phyloP scores from a whole-genome alignment of 1,139 yeast species.

The Kodamaea arcana region DNA sequence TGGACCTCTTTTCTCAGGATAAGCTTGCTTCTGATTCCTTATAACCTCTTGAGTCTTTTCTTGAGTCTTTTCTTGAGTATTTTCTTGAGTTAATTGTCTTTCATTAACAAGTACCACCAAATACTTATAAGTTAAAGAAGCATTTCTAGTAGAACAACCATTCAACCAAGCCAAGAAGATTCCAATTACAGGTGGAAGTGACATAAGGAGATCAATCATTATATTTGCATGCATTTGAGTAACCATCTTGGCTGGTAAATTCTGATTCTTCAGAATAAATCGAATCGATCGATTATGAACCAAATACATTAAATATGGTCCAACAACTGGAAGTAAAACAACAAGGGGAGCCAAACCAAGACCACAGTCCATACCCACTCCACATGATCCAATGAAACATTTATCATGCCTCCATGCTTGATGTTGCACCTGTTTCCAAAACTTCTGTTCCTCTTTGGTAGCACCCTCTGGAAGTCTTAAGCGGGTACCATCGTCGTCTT shows the following conservation, averaged over 20 bases:
- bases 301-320: slow-evolving; percentile 76
- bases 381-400: slow-evolving; percentile 73
- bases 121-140: slow-evolving; percentile 62
- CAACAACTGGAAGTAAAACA: slow-evolving; percentile 70
- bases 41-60: slow-evolving; percentile 1
- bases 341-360: slow-evolving; percentile 71
- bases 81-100: slow-evolving; percentile 15
- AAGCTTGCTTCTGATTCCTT: neutral
- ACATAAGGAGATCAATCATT: slow-evolving; percentile 62
- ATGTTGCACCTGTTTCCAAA: slow-evolving; percentile 69
- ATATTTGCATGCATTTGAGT: slow-evolving; percentile 76
- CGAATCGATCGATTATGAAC: slow-evolving; percentile 65
- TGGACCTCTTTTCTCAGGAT: slow-evolving; percentile 3
- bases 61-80: too few relatives aligned
- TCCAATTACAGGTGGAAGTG: slow-evolving; percentile 79
- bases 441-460: slow-evolving; percentile 57
- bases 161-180: slow-evolving; percentile 73
- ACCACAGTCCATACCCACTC: slow-evolving; percentile 68
- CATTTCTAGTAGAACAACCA: slow-evolving; percentile 86
- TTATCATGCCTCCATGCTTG: slow-evolving; percentile 85
- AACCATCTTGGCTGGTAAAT: slow-evolving; percentile 55
- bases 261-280: slow-evolving; percentile 50
- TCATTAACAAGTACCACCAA: slow-evolving; percentile 36
- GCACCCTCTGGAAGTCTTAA: slow-evolving; percentile 50
- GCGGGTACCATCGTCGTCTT: slow-evolving; percentile 53